Evolutionary conservation across 208 protist genomes (phyloP), one percentile per base, ranked within the genome.

Genomic region (Endotrypanum monterogeii): DNA sequence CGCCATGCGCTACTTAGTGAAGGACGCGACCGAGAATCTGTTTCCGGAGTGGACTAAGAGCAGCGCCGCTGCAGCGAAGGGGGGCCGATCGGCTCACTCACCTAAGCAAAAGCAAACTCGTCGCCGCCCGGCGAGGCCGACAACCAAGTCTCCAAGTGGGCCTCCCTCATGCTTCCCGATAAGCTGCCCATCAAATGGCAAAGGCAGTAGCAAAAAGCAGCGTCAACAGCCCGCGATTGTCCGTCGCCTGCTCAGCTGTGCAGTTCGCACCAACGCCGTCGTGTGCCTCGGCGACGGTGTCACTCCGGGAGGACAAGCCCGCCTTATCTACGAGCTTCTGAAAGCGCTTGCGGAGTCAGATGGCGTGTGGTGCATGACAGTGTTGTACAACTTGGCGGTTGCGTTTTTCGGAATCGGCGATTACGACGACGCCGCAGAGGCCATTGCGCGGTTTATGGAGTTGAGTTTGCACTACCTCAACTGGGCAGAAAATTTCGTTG

Each of bases 311-410:
- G 73, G 63, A 20, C 77, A 65, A 67, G 75, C 73, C 9, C 71
- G 73, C 20, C 54, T 65, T 30, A 46, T 73, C 51, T 69, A 74
- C 65, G 71, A 74, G 37, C 81, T 97, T 30, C 63, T 89, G 39
- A 80, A 79, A 11, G 86, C 90, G 11, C 69, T 94, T n/a, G 62
- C 69, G 4, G 76, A 80, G 18, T 79, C 78, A 5, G 60, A 76
- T 12, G 87, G 81, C 11, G 86, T 84, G 18, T 82, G 93, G 73
- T 71, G 77, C 75, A 89, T 82, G 32, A 25, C 79, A n/a, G 74
- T 85, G 28, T 74, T 97, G 58, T 95, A 95, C 82, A 97, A 97
- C 68, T 57, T 97, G 35, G 89, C 89, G 20, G 87, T 89, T 30
- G 35, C 79, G 7, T 89, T 93, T 51, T 61, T 91, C 5, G 67